phyloP scores from a whole-genome alignment of 495 filamentous ascomycete species.

The Chaetomium fimeti region DNA sequence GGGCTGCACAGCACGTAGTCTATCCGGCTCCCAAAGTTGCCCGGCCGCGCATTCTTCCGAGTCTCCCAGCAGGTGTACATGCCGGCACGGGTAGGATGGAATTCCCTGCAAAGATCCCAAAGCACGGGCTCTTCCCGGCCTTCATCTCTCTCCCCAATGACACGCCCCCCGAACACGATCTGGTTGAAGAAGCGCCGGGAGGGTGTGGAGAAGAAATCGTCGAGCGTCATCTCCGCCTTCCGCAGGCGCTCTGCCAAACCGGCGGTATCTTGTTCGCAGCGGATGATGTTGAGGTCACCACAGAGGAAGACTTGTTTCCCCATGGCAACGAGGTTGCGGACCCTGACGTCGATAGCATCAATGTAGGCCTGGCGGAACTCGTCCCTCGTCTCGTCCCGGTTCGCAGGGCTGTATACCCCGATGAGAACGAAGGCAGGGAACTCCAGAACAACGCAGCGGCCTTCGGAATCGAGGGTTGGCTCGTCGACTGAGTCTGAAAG shows the following conservation, averaged over 20 bases:
- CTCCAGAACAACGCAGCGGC: slow-evolving; percentile 87
- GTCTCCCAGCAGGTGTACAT: slow-evolving; percentile 90
- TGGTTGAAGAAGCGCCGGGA: slow-evolving; percentile 85
- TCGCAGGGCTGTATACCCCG: slow-evolving; percentile 86
- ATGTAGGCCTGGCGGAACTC: slow-evolving; percentile 80
- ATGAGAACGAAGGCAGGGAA: slow-evolving; percentile 94
- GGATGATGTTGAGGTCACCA: slow-evolving; percentile 87
- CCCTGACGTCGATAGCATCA: slow-evolving; percentile 71
- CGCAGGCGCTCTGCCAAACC: slow-evolving; percentile 64
- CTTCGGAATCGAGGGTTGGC: slow-evolving; percentile 78
- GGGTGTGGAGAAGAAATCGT: slow-evolving; percentile 64
- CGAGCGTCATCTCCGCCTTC: slow-evolving; percentile 53
- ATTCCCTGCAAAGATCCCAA: slow-evolving; percentile 81
- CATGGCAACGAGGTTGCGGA: slow-evolving; percentile 77
- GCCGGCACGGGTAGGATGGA: slow-evolving; percentile 72
- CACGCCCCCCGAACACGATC: slow-evolving; percentile 67
- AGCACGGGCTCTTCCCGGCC: slow-evolving; percentile 72
- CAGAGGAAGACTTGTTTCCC: slow-evolving; percentile 81
- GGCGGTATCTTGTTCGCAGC: slow-evolving; percentile 71
- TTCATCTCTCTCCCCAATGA: slow-evolving; percentile 66
- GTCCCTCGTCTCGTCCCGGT: slow-evolving; percentile 78
- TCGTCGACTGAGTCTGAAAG: slow-evolving; percentile 65
- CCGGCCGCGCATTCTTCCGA: slow-evolving; percentile 66
- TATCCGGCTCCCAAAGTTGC: slow-evolving; percentile 86
- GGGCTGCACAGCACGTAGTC: slow-evolving; percentile 88